Evolutionary conservation across 179 eudicot genomes (phyloP), one percentile per base, ranked within the genome.

Genomic region (Heliamphora pulchella): DNA sequence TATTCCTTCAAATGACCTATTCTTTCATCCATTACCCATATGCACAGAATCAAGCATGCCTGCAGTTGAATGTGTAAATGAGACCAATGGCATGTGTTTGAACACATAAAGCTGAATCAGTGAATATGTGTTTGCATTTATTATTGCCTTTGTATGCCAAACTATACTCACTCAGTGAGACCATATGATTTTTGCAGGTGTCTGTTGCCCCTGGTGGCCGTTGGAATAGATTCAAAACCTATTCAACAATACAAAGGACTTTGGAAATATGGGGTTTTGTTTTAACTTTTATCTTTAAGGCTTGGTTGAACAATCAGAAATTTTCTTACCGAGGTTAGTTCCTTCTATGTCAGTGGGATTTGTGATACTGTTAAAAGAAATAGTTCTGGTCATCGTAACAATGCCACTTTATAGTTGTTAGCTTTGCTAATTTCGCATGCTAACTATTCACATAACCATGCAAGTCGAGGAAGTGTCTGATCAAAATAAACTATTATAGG

Each of bases 201-300:
- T 96, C 99, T 71, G 98, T 96, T 87, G 89, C 93, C 48, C 97
- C 99, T 86, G 99, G 98, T 75, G 99, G 99, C 66, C 97, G 97
- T 53, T 96, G 99, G 99, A 90, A 80, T 86, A 90, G 96, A 84
- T 96, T 96, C 81, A 94, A 91, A 87, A 94, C 99, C 44, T 96
- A 96, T 85, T 96, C 99, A 44, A 96, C 99, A 15, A 89, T 96
- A 76, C 99, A 92, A 82, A 92, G 99, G 90, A 94, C 98, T 75
- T 74, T 94, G 80, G 99, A 96, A 81, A 96, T 96, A 64, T 94
- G 99, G 99, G 99, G 98, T 22, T 94, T 86, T 92, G 94, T 96
- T 77, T 76, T 96, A 31, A 86, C 90, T 75, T 94, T 96, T 85
- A 73, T 91, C 79, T 91, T 94, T 78, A 89, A 79, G 87, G 91